phyloP scores from a whole-genome alignment of 352 stramenopile genomes.

The Globisporangium spinosum region DNA sequence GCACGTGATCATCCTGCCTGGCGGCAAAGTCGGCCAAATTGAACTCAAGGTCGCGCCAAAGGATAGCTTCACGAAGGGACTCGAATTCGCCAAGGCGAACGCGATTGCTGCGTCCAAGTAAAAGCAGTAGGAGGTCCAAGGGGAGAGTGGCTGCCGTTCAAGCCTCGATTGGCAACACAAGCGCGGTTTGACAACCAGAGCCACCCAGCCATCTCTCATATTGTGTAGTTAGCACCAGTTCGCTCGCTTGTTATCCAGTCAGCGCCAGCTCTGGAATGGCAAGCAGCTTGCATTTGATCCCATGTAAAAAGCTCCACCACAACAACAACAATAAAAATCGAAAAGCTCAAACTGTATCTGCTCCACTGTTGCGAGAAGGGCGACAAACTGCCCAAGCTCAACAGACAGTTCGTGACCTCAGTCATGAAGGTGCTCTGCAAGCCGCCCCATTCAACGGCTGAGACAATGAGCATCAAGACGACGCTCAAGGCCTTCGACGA shows the following conservation, averaged over 20 bases:
- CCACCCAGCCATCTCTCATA: neutral
- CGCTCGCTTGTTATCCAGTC: neutral
- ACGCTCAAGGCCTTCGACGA: no score
- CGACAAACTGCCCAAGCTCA: no score
- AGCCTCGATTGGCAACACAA: slow-evolving; percentile 4
- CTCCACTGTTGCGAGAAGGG: no score
- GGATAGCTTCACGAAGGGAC: slow-evolving; percentile 77
- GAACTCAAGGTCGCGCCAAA: slow-evolving; percentile 67
- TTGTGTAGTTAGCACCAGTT: neutral
- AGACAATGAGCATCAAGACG: no score
- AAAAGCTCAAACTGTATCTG: neutral
- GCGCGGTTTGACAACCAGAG: neutral
- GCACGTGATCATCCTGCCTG: slow-evolving; percentile 81
- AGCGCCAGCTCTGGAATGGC: neutral
- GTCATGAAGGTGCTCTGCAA: no score
- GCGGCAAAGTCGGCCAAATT: slow-evolving; percentile 70
- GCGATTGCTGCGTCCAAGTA: slow-evolving; percentile 11
- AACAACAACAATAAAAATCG: neutral
- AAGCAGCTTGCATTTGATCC: neutral
- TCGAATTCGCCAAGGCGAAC: slow-evolving; percentile 48
- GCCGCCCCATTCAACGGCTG: no score
- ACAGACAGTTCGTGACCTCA: no score
- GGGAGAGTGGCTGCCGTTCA: neutral
- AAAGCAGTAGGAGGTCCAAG: neutral
- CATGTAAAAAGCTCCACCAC: neutral